phyloP scores from a whole-genome alignment of 2,329 filamentous ascomycete species.

The Scopulariopsis brevicaulis region DNA sequence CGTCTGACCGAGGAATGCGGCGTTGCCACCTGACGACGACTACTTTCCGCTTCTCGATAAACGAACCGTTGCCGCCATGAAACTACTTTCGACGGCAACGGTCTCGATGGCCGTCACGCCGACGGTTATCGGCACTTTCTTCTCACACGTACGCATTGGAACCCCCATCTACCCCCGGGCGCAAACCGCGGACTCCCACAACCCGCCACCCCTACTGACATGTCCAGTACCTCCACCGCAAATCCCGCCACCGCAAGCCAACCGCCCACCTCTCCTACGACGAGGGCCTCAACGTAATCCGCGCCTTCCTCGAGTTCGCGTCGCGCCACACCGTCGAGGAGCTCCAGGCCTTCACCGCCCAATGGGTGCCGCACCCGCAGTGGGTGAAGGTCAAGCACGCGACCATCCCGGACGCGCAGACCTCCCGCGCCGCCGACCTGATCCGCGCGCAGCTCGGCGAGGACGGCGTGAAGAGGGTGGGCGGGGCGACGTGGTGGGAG shows the following conservation, averaged over 20 bases:
- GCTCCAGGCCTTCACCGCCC: conserved; percentile 78
- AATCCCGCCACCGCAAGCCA: conserved; percentile 63
- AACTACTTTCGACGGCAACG: conserved; percentile 62
- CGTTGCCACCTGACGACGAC: not conserved
- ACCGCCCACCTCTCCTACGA: conserved; percentile 90
- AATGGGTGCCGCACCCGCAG: conserved; percentile 81
- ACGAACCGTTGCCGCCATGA: conserved; percentile 31
- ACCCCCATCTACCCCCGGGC: not conserved
- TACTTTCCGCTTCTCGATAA: not conserved
- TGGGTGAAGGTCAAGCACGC: conserved; percentile 75
- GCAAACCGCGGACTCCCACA: not conserved
- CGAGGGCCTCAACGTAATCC: conserved; percentile 78
- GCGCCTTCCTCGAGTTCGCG: conserved; percentile 73
- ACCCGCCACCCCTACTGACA: not conserved
- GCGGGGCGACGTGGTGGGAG: conserved; percentile 81
- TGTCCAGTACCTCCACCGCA: conserved; percentile 68
- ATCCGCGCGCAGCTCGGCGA: conserved; percentile 66
- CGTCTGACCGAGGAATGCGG: not conserved
- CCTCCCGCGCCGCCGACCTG: conserved; percentile 54
- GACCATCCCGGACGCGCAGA: conserved; percentile 50
- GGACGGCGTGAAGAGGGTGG: conserved; percentile 62
- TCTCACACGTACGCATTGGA: conserved; percentile 58
- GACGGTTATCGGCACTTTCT: conserved; percentile 73
- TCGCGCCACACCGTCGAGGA: conserved; percentile 90
- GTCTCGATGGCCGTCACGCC: conserved; percentile 79